Evolutionary conservation across 495 filamentous ascomycete species (phyloP).

Genomic region (Penicillium bialowiezense): DNA sequence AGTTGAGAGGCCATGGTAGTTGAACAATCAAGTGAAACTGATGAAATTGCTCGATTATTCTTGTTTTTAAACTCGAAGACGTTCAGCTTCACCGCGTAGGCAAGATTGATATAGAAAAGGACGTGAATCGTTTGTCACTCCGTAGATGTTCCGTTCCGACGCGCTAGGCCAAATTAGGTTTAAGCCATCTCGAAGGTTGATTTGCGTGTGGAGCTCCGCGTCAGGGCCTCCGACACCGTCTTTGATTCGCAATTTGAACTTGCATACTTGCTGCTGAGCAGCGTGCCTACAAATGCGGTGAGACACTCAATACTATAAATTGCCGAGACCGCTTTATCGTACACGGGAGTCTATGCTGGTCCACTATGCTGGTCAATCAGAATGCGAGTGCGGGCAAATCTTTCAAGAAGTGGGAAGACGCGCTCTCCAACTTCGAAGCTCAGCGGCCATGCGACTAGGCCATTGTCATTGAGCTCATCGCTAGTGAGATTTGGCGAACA

Average conservation of each 20-base stretch:
- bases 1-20: conserved; percentile 72
- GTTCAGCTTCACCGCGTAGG: not conserved
- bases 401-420: conserved; percentile 21
- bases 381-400: conserved; percentile 20
- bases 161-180: conserved; percentile 7
- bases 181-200: not conserved
- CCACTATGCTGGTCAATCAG: conserved; percentile 23
- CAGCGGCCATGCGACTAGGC: not conserved
- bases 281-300: too few species aligned
- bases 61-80: not conserved
- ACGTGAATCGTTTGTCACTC: conserved; percentile 16
- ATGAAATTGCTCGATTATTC: not conserved
- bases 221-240: not conserved
- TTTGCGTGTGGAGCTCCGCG: conserved; percentile 1
- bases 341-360: not conserved
- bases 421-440: conserved; percentile 8
- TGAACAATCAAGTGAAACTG: not conserved
- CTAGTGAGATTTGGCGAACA: not conserved
- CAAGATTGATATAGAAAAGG: conserved; percentile 24
- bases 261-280: not conserved
- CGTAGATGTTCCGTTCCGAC: conserved; percentile 19
- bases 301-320: too few species aligned
- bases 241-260: not conserved
- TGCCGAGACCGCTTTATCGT: too few species aligned
- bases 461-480: not conserved